Conservation (phyloP, 352 stramenopile species). For the Phytopythium boreale region DNA sequence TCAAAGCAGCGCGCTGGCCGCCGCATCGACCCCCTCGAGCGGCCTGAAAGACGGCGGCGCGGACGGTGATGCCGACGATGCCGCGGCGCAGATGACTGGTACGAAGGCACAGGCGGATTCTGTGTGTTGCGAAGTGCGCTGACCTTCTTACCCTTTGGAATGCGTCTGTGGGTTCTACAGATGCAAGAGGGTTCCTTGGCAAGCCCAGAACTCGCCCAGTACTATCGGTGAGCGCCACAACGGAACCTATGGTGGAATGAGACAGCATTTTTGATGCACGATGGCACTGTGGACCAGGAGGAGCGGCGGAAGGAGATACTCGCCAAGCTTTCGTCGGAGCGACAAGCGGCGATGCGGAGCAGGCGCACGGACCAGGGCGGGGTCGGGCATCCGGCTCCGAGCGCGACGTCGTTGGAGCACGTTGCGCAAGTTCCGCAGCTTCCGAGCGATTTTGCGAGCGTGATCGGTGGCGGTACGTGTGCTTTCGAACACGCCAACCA, state of each 20-base stretch:
- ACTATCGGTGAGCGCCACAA: constrained; percentile 24
- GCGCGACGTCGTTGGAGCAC: background rate
- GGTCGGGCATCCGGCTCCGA: background rate
- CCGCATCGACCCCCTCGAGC: background rate
- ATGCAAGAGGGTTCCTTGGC: constrained; percentile 20
- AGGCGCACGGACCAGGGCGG: background rate
- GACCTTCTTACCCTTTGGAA: background rate
- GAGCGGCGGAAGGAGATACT: constrained; percentile 61
- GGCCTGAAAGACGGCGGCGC: background rate
- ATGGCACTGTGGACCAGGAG: no score
- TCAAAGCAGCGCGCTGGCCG: background rate
- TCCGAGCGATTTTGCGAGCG: background rate
- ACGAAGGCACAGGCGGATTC: background rate
- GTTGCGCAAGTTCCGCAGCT: background rate
- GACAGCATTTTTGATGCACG: no score
- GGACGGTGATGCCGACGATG: background rate
- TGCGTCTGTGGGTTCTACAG: background rate
- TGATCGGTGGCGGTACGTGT: background rate
- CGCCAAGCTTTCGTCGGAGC: constrained; percentile 55
- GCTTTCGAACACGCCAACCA: background rate
- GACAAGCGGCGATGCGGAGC: constrained; percentile 34
- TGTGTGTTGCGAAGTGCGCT: background rate
- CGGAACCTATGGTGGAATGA: background rate
- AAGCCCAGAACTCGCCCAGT: constrained; percentile 31
- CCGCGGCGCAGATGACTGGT: background rate